Percentiles rank a stretch among this genome's conserved stretches.
These are phyloP conservation scores for Verticillium isaacii DNA, from an alignment of 2,329 filamentous ascomycete species.

Conservation along the genomic window DNA sequence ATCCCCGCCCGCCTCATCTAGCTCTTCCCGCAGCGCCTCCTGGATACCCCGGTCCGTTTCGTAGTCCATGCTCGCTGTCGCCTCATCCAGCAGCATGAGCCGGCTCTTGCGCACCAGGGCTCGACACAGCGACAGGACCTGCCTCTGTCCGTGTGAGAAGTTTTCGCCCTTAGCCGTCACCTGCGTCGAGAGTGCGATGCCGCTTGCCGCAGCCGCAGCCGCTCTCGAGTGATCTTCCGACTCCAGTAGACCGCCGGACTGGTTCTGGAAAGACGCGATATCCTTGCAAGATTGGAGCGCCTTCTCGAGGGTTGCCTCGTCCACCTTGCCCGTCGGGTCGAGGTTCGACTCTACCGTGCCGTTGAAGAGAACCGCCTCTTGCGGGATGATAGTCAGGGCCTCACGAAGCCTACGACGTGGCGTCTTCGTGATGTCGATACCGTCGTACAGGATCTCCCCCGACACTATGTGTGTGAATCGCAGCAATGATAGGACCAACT, in stretches of 20 bases:
- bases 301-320: conserved; percentile 47
- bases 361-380: conserved; percentile 54
- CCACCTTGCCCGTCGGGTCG: conserved; percentile 57
- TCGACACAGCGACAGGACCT: conserved; percentile 53
- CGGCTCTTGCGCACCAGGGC: conserved; percentile 50
- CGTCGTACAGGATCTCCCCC: conserved; percentile 51
- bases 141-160: conserved; percentile 54
- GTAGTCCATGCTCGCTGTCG: conserved; percentile 56
- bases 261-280: conserved; percentile 45
- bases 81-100: conserved; percentile 54
- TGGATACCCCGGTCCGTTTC: conserved; percentile 54
- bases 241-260: conserved; percentile 17
- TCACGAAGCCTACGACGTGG: conserved; percentile 45
- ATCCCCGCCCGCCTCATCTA: conserved; percentile 36
- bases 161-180: conserved; percentile 51
- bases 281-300: conserved; percentile 60
- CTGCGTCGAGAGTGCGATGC: conserved; percentile 35
- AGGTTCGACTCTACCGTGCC: conserved; percentile 53
- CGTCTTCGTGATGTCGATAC: conserved; percentile 49
- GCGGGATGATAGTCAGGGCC: conserved; percentile 53
- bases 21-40: conserved; percentile 43
- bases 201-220: conserved; percentile 2
- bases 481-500: conserved; percentile 47
- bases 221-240: too few species aligned
- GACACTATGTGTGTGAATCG: conserved; percentile 47